phyloP scores from a whole-genome alignment of 163 green algal genomes.

The Coccomyxa subellipsoidea region DNA sequence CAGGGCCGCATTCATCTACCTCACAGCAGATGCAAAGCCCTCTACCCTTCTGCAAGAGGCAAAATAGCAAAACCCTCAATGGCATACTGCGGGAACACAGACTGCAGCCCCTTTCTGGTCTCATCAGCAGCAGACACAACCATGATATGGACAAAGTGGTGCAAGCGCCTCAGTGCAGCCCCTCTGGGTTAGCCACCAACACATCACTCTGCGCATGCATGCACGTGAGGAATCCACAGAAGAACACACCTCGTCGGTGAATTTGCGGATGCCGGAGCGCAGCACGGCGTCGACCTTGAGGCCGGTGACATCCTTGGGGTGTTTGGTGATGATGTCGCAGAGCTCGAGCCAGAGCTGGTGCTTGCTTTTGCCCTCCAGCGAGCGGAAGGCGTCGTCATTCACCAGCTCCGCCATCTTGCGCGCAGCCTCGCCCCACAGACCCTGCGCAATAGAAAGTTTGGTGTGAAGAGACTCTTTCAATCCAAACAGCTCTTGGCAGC shows the following conservation, averaged over 20 bases:
- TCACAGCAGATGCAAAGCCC: neutral
- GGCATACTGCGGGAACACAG: no score
- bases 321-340: conserved; percentile 93
- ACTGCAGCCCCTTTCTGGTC: no score
- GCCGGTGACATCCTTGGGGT: conserved; percentile 66
- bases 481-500: no score
- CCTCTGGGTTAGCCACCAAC: no score
- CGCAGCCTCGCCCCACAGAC: conserved; percentile 76
- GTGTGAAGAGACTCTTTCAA: no score
- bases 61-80: no score
- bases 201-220: no score
- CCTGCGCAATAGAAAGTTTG: conserved; percentile 29
- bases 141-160: no score
- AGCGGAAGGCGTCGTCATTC: conserved; percentile 90
- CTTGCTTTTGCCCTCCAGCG: conserved; percentile 89
- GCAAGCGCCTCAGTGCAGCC: no score
- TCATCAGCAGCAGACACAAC: no score
- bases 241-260: conserved; percentile 51
- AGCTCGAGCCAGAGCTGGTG: conserved; percentile 98
- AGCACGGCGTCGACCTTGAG: conserved; percentile 95
- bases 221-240: no score
- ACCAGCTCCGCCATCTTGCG: conserved; percentile 72
- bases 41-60: no score
- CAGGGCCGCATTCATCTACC: neutral
- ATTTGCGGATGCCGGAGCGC: conserved; percentile 84